These are phyloP conservation scores for Buxus sempervirens DNA, from an alignment of 164 flowering plant species.

Conservation along the genomic window DNA sequence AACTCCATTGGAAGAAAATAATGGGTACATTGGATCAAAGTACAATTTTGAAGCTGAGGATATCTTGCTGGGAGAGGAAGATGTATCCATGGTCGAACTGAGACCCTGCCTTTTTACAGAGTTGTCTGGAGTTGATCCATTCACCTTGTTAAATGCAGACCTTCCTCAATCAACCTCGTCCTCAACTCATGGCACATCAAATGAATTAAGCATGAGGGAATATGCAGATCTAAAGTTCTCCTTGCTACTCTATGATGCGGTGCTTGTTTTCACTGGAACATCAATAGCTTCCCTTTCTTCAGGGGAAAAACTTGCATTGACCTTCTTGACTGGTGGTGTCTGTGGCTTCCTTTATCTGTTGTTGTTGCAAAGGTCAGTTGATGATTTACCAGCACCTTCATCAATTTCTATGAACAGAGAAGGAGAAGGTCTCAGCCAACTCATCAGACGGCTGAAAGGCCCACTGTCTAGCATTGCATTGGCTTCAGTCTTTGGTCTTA, in stretches of 20 bases:
- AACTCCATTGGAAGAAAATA: conserved; percentile 18
- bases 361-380: conserved; percentile 77
- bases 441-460: conserved; percentile 36
- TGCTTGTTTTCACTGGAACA: conserved; percentile 56
- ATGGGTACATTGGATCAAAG: conserved; percentile 24
- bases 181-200: conserved; percentile 20
- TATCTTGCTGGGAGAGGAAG: conserved; percentile 66
- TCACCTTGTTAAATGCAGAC: too few species aligned
- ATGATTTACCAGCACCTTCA: conserved; percentile 51
- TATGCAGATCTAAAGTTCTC: conserved; percentile 75
- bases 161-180: conserved; percentile 18
- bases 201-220: conserved; percentile 79
- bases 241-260: conserved; percentile 61
- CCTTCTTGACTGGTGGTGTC: conserved; percentile 67
- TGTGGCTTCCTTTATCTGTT: conserved; percentile 70
- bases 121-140: conserved; percentile 30
- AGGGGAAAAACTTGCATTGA: conserved; percentile 46
- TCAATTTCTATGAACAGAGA: conserved; percentile 14
- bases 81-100: conserved; percentile 64
- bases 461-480: conserved; percentile 50
- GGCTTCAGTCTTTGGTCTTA: conserved; percentile 30
- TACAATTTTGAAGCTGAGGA: conserved; percentile 59
- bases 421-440: conserved; percentile 12
- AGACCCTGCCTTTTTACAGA: conserved; percentile 52
- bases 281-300: conserved; percentile 32